Percentiles rank a stretch among this genome's conserved stretches.
Evolutionary conservation across 441 rosid genomes (phyloP).

Genomic region (Corymbia calophylla): DNA sequence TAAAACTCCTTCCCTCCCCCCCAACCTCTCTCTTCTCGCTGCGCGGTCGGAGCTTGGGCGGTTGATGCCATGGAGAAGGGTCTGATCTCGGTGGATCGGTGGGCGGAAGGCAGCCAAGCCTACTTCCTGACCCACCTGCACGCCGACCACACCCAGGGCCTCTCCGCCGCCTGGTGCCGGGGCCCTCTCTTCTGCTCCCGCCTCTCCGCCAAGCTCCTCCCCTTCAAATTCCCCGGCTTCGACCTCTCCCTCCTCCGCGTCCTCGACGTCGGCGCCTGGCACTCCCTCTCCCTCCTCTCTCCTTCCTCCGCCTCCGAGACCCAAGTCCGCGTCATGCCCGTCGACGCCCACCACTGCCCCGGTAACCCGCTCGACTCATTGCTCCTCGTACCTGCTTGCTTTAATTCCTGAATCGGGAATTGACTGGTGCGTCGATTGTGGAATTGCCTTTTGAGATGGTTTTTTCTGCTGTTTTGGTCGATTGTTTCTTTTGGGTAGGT

Average conservation of each 20-base stretch:
- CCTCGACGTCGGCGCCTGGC: constrained; percentile 50
- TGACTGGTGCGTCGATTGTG: neutral
- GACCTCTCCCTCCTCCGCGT: constrained; percentile 54
- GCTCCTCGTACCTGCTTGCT: neutral
- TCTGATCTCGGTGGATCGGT: constrained; percentile 68
- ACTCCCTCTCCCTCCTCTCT: constrained; percentile 37
- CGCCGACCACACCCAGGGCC: constrained; percentile 69
- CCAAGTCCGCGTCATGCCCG: constrained; percentile 42
- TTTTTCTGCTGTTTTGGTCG: neutral
- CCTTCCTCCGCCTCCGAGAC: constrained; percentile 34
- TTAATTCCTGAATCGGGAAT: neutral
- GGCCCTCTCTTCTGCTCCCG: constrained; percentile 79
- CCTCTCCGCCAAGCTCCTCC: constrained; percentile 65
- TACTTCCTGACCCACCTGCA: constrained; percentile 81
- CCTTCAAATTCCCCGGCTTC: constrained; percentile 57
- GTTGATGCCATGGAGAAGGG: constrained; percentile 51
- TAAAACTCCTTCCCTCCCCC: neutral
- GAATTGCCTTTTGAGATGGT: neutral
- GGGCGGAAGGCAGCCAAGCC: constrained; percentile 56
- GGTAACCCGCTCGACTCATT: constrained; percentile 17
- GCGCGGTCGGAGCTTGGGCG: neutral
- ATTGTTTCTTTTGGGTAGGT: constrained; percentile 23
- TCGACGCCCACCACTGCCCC: constrained; percentile 79
- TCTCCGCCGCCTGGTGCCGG: constrained; percentile 39
- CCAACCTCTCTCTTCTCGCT: neutral